Evolutionary conservation across 2,329 filamentous ascomycete species (phyloP), one percentile per base, ranked within the genome.

Genomic region (Furcasterigmium sp.): DNA sequence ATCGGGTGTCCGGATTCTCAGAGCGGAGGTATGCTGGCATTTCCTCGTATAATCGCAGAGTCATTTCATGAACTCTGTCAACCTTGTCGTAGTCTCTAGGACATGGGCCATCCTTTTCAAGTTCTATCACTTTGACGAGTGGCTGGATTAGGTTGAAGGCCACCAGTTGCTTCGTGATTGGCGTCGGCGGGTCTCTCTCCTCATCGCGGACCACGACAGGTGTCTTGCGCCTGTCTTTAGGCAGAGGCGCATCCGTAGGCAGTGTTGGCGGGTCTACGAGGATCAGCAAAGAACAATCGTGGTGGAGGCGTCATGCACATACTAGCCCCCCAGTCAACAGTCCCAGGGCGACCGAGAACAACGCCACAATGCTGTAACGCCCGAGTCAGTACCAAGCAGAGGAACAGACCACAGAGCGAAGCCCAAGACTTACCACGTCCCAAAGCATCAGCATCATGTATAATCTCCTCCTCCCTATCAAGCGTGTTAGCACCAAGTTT

Each of bases 51-150:
- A 79, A 59, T 1, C 70, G 65, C 8, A 72, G 49, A 29, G 81
- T 70, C 32, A 66, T 62, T 44, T 67, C 60, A 49, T 83, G 78
- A 36, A 82, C 64, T 39, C 60, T 61, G 48, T 80, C 76, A 14
- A 83, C 69, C 37, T 69, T 72, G 32, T 62, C 58, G 47, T 75
- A 75, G 54, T 80, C 71, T 48, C 72, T 73, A 2, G 75, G 75
- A 43, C 70, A 72, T 1, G 76, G 67, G 1, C 76, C 77, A 42
- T 78, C 70, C 40, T 73, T 72, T 48, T 82, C 77, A 15, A 84
- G 60, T 39, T 73, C 69, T 21, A 73, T 65, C 7, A 83, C 75
- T 38, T 75, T 69, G 38, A 70, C 68, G 18, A 83, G 58, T 3
- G 70, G 70, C n/a, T 56, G 55, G 42, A 69, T 64, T 15, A 76